Percentiles rank a stretch among this genome's conserved stretches.
Evolutionary conservation across 495 filamentous ascomycete species (phyloP).

Genomic region (Lasiosphaeris hirsuta): DNA sequence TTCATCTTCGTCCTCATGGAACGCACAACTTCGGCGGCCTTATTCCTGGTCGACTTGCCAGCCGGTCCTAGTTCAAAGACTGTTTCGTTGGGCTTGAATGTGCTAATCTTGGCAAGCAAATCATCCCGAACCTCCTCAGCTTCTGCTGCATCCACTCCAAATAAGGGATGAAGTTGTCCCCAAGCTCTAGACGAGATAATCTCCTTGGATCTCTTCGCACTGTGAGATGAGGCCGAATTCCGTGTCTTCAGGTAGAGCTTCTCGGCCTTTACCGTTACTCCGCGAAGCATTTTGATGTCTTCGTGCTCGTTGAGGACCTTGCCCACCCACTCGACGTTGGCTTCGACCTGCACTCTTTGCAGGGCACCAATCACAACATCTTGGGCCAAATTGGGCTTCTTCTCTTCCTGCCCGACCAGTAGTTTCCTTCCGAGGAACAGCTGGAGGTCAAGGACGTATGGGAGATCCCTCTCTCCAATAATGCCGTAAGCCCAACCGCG

Average conservation of each 20-base stretch:
- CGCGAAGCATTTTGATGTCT: conserved; percentile 67
- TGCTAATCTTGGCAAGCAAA: conserved; percentile 81
- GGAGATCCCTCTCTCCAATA: conserved; percentile 75
- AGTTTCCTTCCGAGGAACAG: conserved; percentile 83
- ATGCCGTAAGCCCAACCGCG: conserved; percentile 94
- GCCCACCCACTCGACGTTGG: conserved; percentile 70
- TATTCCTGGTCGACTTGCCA: conserved; percentile 56
- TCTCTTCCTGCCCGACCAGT: conserved; percentile 59
- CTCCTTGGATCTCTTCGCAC: conserved; percentile 78
- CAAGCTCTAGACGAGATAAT: conserved; percentile 65
- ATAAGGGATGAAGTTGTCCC: conserved; percentile 69
- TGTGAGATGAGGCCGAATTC: conserved; percentile 82
- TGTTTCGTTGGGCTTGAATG: conserved; percentile 84
- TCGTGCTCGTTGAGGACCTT: conserved; percentile 69
- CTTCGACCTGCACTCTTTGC: conserved; percentile 64
- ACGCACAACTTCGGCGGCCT: conserved; percentile 78
- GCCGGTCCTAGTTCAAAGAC: conserved; percentile 87
- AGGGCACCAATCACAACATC: conserved; percentile 78
- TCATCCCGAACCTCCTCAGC: conserved; percentile 69
- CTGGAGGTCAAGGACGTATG: conserved; percentile 92
- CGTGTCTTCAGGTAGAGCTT: conserved; percentile 87
- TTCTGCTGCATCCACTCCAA: conserved; percentile 60
- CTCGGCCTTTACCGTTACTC: conserved; percentile 82
- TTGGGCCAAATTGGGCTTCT: conserved; percentile 64
- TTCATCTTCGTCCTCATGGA: conserved; percentile 49